A percentile compares a stretch with the other conserved stretches of the same genome.
These are phyloP conservation scores for Leccinellum albellum DNA, from an alignment of 768 basidiomycete species.

Conservation along the genomic window DNA sequence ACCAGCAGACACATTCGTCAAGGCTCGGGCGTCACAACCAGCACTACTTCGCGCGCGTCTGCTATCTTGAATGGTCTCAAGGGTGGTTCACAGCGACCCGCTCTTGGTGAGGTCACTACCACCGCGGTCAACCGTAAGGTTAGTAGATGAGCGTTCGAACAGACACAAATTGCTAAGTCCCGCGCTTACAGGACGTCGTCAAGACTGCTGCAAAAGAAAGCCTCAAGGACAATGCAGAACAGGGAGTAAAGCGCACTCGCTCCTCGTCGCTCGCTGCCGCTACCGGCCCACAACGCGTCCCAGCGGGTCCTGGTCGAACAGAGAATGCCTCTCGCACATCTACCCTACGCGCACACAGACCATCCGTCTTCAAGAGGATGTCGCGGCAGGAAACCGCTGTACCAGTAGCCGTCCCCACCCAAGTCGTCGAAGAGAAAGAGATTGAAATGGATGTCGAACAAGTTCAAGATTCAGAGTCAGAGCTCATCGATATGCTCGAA, in stretches of 20 bases:
- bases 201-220: conserved; percentile 55
- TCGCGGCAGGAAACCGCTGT: conserved; percentile 40
- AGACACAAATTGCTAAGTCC: conserved; percentile 1
- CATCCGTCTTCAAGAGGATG: conserved; percentile 39
- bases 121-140: conserved; percentile 78
- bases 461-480: conserved; percentile 35
- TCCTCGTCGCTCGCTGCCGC: conserved; percentile 63
- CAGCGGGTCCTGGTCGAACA: conserved; percentile 56
- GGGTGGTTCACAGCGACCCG: conserved; percentile 59
- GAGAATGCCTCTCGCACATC: conserved; percentile 39
- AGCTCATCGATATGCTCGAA: conserved; percentile 36
- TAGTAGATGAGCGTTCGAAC: conserved; percentile 20
- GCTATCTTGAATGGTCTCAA: conserved; percentile 44
- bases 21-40: conserved; percentile 43
- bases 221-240: conserved; percentile 52
- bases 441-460: conserved; percentile 64
- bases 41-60: conserved; percentile 49
- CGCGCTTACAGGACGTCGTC: conserved; percentile 28
- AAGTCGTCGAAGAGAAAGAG: conserved; percentile 44
- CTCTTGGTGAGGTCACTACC: conserved; percentile 77
- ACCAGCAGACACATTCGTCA: conserved; percentile 65
- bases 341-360: conserved; percentile 23
- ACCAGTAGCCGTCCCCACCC: conserved; percentile 39
- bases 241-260: conserved; percentile 54
- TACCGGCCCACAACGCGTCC: conserved; percentile 63